Base-by-base conservation (phyloP, 73 alveolate genomes). In the Paramecium biaurelia region DNA sequence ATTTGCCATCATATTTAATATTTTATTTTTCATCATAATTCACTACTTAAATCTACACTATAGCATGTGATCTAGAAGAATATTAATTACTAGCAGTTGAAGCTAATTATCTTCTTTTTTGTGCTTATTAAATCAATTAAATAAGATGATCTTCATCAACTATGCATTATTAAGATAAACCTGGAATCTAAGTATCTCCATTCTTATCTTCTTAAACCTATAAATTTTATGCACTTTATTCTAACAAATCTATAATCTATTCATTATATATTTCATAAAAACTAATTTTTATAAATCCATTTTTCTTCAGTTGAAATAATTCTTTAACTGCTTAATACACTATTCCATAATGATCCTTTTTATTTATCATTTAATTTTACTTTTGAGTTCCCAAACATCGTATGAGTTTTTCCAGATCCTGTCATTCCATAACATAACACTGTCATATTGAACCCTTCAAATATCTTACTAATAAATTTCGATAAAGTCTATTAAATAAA, bases 371-470 rank as follows among this genome's bases (percentile, higher is more conserved):
- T 41, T 70, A 42, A 38, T 38, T 70, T 32, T 28, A 76, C 94
- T 11, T 93, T 89, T 45, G 74, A 57, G 38, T 87, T 93, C 8
- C 97, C 97, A 93, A 93, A 88, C 90, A 94, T 88, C 0, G 96
- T 93, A 79, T 93, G 92, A n/a, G 96, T 70, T 35, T 94, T 94
- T 0, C 97, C 97, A 43, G 95, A 28, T 24, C 96, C 95, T n/a
- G 97, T 92, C 56, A 82, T 92, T 20, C 97, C 97, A 86, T 79
- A 86, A 9, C 92, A 49, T 35, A 94, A 47, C 32, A 88, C 72
- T 6, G 95, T 93, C 28, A 92, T 92, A 47, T 85, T 88, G 47
- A 30, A 92, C 35, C 96, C 96, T 86, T 92, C 32, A 38, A 42
- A 30, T 11, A 79, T 8, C 35, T 37, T 79, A 3, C 49, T 23